phyloP scores from a whole-genome alignment of 441 rosid species.

The Isatis lusitanica region DNA sequence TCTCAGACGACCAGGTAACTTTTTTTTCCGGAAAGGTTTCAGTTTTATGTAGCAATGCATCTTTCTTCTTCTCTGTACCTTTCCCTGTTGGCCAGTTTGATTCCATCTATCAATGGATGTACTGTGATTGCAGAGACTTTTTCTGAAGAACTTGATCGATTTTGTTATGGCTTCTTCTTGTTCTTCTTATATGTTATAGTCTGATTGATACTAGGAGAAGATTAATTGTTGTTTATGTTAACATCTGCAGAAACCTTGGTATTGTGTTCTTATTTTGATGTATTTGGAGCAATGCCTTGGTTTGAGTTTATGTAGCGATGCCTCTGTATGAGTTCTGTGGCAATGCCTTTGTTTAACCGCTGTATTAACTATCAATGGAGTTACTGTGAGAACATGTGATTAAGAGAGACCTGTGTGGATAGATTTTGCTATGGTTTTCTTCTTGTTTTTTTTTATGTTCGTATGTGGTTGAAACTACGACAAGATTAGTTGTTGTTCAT shows the following conservation, averaged over 20 bases:
- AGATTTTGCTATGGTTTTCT: neutral
- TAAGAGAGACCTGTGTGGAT: neutral
- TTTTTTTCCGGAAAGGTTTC: neutral
- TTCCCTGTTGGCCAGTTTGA: neutral
- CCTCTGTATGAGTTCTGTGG: neutral
- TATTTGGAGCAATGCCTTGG: neutral
- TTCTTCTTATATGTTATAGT: neutral
- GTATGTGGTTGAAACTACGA: neutral
- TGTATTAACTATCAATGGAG: neutral
- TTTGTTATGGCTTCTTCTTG: neutral
- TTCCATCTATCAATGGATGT: neutral
- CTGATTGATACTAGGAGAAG: neutral
- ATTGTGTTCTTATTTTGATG: neutral
- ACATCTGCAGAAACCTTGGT: neutral
- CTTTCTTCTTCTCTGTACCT: neutral
- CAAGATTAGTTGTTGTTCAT: neutral
- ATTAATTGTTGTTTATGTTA: neutral
- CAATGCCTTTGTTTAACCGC: neutral
- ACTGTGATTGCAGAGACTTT: neutral
- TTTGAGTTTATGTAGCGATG: neutral
- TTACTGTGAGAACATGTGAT: neutral
- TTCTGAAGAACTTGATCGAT: neutral
- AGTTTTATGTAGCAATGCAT: neutral
- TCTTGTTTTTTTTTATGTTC: neutral
- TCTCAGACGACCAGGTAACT: conserved; percentile 79